Conservation (phyloP, 805 yeast genomes). For the Suhomyces sp. region DNA sequence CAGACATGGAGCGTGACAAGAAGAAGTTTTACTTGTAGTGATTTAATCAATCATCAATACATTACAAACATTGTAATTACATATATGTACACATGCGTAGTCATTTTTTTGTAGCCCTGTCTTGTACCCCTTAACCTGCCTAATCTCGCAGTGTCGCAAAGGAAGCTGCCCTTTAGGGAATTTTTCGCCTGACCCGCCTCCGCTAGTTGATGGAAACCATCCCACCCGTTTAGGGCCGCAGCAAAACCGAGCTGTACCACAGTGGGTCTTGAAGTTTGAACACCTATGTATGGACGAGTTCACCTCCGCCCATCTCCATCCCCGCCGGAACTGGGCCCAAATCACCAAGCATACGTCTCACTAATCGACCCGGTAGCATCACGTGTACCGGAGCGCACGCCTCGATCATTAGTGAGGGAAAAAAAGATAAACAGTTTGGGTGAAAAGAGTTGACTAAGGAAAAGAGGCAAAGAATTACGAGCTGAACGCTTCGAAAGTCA, state of each 20-base stretch:
- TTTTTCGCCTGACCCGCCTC: background rate
- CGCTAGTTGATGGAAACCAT: no score
- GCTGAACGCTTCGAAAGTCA: background rate
- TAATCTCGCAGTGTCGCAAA: no score
- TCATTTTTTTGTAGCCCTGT: background rate
- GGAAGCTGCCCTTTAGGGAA: no score
- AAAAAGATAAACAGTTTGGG: slow-evolving; percentile 6
- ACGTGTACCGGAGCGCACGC: slow-evolving; percentile 1
- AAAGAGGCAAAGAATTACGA: background rate
- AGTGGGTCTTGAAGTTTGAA: no score
- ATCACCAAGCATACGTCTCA: background rate
- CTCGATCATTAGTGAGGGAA: slow-evolving; percentile 4
- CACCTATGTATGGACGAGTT: no score
- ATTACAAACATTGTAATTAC: no score
- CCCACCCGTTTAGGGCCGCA: no score
- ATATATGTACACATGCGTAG: no score
- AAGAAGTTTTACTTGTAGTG: slow-evolving; percentile 76
- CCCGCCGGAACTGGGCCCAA: background rate
- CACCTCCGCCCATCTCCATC: background rate
- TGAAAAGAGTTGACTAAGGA: background rate
- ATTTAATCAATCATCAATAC: background rate
- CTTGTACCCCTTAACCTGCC: background rate
- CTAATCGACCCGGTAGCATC: background rate
- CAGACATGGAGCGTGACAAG: slow-evolving; percentile 96
- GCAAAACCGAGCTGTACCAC: no score